Conservation (phyloP, 805 yeast species). For the Brettanomyces sp. region DNA sequence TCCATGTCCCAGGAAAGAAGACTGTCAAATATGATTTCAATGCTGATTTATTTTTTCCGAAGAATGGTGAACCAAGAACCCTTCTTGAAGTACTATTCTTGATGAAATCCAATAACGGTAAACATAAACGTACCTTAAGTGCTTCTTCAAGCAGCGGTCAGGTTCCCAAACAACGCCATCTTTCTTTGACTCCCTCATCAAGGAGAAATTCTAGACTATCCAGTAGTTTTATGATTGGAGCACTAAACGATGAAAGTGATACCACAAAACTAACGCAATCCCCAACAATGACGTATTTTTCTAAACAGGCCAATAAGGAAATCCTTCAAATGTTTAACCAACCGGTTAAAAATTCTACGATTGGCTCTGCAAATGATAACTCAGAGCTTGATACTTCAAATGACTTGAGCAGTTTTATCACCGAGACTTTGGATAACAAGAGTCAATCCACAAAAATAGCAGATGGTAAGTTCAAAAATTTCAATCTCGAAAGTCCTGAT, state of each 20-base stretch:
- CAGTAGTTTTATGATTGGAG: neutral
- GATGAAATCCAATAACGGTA: conserved; percentile 9
- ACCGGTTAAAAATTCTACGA: conserved; percentile 16
- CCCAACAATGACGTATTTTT: conserved; percentile 72
- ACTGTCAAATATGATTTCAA: conserved; percentile 54
- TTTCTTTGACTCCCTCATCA: conserved; percentile 6
- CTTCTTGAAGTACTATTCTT: conserved; percentile 48
- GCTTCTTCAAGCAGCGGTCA: neutral
- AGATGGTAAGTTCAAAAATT: conserved; percentile 21
- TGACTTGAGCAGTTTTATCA: too few species aligned
- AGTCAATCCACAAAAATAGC: too few species aligned
- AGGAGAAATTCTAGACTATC: neutral
- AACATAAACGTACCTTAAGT: neutral
- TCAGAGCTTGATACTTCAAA: conserved; percentile 7
- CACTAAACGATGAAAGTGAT: conserved; percentile 1
- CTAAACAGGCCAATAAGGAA: conserved; percentile 68
- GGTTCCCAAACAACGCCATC: neutral
- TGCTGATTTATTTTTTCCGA: conserved; percentile 45
- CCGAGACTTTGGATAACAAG: too few species aligned
- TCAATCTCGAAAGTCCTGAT: conserved; percentile 41
- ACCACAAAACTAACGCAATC: conserved; percentile 34
- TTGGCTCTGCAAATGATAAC: neutral
- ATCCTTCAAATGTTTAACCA: conserved; percentile 68
- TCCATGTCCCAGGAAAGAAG: conserved; percentile 48
- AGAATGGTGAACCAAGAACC: conserved; percentile 26